Conservation (phyloP, 108 stramenopile species). For the Aurantiochytrium sp. region DNA sequence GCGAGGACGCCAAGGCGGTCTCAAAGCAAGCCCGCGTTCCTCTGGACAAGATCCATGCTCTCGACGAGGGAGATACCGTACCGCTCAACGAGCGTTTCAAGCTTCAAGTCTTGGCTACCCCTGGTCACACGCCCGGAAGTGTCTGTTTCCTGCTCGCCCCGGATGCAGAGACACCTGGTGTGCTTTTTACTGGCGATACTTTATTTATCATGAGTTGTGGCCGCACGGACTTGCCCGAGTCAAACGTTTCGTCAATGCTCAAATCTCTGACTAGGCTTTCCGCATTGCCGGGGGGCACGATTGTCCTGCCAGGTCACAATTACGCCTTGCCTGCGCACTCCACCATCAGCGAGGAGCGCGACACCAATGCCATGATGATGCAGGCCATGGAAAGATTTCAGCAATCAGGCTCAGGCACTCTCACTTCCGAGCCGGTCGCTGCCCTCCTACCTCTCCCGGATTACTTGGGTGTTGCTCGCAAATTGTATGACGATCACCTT, state of each 20-base stretch:
- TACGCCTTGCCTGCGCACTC: background rate
- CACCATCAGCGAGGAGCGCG: background rate
- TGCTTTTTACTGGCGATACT: background rate
- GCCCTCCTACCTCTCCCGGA: background rate
- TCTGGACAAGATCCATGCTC: background rate
- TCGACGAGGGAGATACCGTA: background rate
- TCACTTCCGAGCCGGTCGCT: background rate
- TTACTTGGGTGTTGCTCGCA: background rate
- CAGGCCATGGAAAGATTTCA: background rate
- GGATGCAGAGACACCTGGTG: background rate
- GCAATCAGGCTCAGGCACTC: background rate
- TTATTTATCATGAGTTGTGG: background rate
- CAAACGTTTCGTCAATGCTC: background rate
- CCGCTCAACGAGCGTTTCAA: background rate
- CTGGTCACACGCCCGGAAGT: background rate
- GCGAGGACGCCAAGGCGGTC: background rate
- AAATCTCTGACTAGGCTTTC: background rate
- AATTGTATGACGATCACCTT: background rate
- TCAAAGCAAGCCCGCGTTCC: background rate
- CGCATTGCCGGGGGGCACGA: background rate
- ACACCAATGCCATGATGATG: background rate
- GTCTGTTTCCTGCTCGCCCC: background rate
- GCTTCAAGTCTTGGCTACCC: background rate
- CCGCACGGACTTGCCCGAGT: background rate
- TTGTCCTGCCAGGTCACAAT: background rate